Conservation (phyloP, 257 asterid genomes). For the Gentiana dahurica region DNA sequence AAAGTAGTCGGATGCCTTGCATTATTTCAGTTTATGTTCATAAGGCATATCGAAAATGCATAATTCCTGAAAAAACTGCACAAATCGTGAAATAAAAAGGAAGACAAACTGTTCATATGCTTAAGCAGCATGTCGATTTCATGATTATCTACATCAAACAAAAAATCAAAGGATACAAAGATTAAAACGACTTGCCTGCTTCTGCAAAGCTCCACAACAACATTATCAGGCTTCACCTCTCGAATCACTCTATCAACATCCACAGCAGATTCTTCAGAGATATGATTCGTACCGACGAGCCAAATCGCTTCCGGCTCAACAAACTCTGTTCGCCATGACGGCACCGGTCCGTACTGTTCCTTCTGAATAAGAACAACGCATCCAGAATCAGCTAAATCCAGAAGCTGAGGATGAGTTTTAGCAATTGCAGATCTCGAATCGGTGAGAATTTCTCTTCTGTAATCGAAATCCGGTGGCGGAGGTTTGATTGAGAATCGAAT, state of each 20-base stretch:
- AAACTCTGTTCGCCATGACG: slow-evolving; percentile 74
- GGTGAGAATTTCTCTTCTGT: slow-evolving; percentile 42
- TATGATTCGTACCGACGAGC: slow-evolving; percentile 69
- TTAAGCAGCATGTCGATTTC: too few relatives aligned
- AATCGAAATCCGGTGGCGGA: slow-evolving; percentile 59
- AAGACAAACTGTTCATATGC: too few relatives aligned
- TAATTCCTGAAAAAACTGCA: too few relatives aligned
- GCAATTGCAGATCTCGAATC: slow-evolving; percentile 45
- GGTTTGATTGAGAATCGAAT: slow-evolving; percentile 31
- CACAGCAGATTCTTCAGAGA: slow-evolving; percentile 43
- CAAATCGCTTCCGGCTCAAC: slow-evolving; percentile 82
- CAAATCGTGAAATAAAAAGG: too few relatives aligned
- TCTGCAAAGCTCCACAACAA: slow-evolving; percentile 90
- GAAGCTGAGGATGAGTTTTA: slow-evolving; percentile 51
- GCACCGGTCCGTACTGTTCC: slow-evolving; percentile 68
- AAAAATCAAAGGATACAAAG: too few relatives aligned
- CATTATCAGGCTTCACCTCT: slow-evolving; percentile 64
- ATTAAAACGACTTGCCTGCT: slow-evolving; percentile 60
- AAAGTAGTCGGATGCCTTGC: too few relatives aligned
- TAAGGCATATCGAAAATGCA: too few relatives aligned
- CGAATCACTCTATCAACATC: slow-evolving; percentile 71
- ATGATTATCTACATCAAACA: too few relatives aligned
- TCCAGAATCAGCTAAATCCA: slow-evolving; percentile 66
- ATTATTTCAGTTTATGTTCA: too few relatives aligned
- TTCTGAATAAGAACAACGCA: slow-evolving; percentile 50